phyloP scores from a whole-genome alignment of 345 rosid species.

The rapeseed (Brassica napus) region DNA sequence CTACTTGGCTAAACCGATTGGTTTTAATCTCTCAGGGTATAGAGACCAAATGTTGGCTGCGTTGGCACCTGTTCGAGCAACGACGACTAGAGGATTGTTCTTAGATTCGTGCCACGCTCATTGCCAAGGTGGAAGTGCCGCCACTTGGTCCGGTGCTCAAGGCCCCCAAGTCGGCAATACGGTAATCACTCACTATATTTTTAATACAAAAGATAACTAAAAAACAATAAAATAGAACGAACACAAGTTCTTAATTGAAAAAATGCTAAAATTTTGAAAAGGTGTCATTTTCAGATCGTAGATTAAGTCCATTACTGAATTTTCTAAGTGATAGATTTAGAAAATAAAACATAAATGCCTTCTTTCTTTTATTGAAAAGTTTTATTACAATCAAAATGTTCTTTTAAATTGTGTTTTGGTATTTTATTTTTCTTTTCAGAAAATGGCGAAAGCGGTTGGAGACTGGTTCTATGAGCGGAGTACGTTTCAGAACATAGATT shows the following conservation, averaged over 20 bases:
- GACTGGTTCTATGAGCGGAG: slow-evolving; percentile 73
- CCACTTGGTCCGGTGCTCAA: slow-evolving; percentile 58
- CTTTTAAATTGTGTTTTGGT: not conserved
- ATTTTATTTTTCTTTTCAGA: slow-evolving; percentile 42
- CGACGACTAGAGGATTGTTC: slow-evolving; percentile 62
- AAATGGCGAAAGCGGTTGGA: slow-evolving; percentile 82
- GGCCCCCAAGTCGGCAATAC: slow-evolving; percentile 58
- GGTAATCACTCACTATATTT: slow-evolving; percentile 37
- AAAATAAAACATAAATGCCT: not conserved
- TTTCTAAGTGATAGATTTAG: not conserved
- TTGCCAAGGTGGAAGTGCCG: slow-evolving; percentile 77
- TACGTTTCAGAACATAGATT: slow-evolving; percentile 67
- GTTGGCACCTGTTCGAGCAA: slow-evolving; percentile 43
- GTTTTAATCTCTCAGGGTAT: slow-evolving; percentile 49
- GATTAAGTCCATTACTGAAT: too few species aligned
- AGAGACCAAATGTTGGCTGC: slow-evolving; percentile 65
- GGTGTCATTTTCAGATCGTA: too few species aligned
- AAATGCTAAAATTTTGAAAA: too few species aligned
- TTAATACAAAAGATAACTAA: not conserved
- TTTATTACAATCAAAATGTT: not conserved
- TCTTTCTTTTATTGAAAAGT: not conserved
- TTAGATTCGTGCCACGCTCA: slow-evolving; percentile 83
- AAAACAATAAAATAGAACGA: not conserved
- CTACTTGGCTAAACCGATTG: not conserved
- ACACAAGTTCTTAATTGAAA: not conserved